These are phyloP conservation scores for Capsella bursapastoris DNA, from an alignment of 345 rosid species.

Conservation along the genomic window DNA sequence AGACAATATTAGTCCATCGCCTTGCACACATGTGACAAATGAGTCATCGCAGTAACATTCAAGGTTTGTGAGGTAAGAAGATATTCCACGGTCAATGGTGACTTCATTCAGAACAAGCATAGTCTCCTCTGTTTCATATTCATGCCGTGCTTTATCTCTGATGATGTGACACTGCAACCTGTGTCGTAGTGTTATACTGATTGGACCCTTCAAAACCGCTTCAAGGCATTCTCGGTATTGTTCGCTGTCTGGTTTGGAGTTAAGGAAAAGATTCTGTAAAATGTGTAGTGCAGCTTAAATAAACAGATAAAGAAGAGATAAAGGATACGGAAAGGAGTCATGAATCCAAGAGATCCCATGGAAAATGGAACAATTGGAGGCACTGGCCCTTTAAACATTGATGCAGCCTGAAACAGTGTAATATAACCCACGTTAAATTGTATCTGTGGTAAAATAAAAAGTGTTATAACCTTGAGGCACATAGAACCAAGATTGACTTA, in stretches of 20 bases:
- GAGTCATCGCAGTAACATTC: slow-evolving; percentile 97
- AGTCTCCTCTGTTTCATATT: slow-evolving; percentile 74
- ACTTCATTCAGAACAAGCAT: slow-evolving; percentile 95
- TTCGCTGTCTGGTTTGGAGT: slow-evolving; percentile 67
- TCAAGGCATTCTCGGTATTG: slow-evolving; percentile 81
- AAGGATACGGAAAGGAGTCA: slow-evolving; percentile 99
- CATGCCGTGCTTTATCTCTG: slow-evolving; percentile 80
- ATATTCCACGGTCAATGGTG: slow-evolving; percentile 96
- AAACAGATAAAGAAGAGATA: neutral
- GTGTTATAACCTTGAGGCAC: slow-evolving; percentile 9
- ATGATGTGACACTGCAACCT: slow-evolving; percentile 82
- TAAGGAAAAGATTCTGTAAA: slow-evolving; percentile 27
- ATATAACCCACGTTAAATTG: slow-evolving; percentile 26
- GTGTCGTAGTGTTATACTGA: slow-evolving; percentile 91
- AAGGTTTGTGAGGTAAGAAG: slow-evolving; percentile 91
- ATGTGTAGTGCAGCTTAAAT: slow-evolving; percentile 15
- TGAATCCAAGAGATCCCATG: slow-evolving; percentile 96
- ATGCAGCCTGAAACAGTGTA: slow-evolving; percentile 75
- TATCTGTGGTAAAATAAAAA: slow-evolving; percentile 13
- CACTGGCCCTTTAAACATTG: slow-evolving; percentile 98
- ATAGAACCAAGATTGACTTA: slow-evolving; percentile 46
- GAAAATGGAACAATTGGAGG: slow-evolving; percentile 98
- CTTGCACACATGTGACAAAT: slow-evolving; percentile 97
- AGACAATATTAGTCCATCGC: slow-evolving; percentile 91
- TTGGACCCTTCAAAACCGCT: slow-evolving; percentile 80